Conservation (phyloP, 805 yeast genomes). For the Brettanomyces bruxellensis region DNA sequence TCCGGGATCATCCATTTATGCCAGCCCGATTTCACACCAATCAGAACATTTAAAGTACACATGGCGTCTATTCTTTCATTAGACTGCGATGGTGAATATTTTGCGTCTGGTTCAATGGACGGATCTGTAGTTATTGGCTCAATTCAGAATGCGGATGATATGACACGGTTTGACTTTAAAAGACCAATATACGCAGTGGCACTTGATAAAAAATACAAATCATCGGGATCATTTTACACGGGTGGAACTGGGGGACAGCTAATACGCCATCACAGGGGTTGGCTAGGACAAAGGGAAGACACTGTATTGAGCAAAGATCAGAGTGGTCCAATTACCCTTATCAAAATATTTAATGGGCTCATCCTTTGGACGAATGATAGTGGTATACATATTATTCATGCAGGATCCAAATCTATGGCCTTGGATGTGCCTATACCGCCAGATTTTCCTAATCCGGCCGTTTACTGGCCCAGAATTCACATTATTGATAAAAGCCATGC, state of each 20-base stretch:
- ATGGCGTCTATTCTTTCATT: conserved; percentile 73
- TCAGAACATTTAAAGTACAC: conserved; percentile 77
- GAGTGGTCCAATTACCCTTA: conserved; percentile 62
- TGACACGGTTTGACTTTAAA: conserved; percentile 70
- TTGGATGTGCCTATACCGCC: conserved; percentile 47
- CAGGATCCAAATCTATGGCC: conserved; percentile 39
- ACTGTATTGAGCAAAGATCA: conserved; percentile 43
- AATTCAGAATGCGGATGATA: conserved; percentile 49
- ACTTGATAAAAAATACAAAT: conserved; percentile 58
- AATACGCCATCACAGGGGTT: conserved; percentile 61
- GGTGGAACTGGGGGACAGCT: conserved; percentile 91
- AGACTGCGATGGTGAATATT: conserved; percentile 59
- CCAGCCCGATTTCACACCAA: conserved; percentile 44
- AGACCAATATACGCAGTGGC: conserved; percentile 86
- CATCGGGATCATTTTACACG: conserved; percentile 58
- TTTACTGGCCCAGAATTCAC: conserved; percentile 75
- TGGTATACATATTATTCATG: conserved; percentile 66
- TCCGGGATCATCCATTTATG: conserved; percentile 73
- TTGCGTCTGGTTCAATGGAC: conserved; percentile 89
- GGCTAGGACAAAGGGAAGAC: conserved; percentile 83
- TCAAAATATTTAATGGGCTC: conserved; percentile 55
- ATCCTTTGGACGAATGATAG: conserved; percentile 77
- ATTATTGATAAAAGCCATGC: conserved; percentile 57
- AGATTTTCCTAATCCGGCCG: conserved; percentile 55
- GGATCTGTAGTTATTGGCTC: conserved; percentile 86